Base-by-base conservation (phyloP, 768 basidiomycete species). In the Krasilnikovozyma curviuscula region DNA sequence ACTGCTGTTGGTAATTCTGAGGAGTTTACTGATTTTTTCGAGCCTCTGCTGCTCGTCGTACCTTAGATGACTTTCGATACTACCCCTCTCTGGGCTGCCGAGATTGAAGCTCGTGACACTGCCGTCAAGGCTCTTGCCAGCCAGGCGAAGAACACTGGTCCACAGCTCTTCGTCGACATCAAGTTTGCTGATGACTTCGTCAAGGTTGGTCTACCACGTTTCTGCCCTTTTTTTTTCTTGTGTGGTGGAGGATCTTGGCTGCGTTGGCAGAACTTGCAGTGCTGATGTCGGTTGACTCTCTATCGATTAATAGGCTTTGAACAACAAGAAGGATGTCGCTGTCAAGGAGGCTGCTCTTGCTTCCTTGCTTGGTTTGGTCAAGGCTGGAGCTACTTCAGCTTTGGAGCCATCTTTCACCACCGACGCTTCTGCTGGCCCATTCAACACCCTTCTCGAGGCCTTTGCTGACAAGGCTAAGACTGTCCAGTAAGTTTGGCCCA, bases 401-500 rank as follows among this genome's bases (percentile, higher is more conserved):
- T 76, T 98, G 55, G 88, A 91, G 67, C 84, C 88, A 33, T 72
- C 77, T 61, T 82, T 95, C 69, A 66, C 89, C 63, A 74, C 77
- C 56, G 83, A 83, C 50, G 61, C 59, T 10, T 58, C 65, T 41
- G 65, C 62, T 46, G 83, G 85, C 52, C 72, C 91, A 54, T 89
- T 83, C 65, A 72, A 75, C 48, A 76, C 77, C 50, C 81, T 95
- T 59, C 73, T 93, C 59, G 89, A 93, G 67, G 65, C 81, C 37
- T 86, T 91, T 59, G 88, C 84, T 65, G 89, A 95, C 73, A 93
- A 93, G 73, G 79, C 78, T 71, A 79, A 81, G 48, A 78, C 79
- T 58, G 82, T 81, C 67, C 75, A 46, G 50, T 52, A 42, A 38
- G 50, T 49, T n/a, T n/a, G n/a, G n/a, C n/a, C n/a, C n/a, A n/a